phyloP scores from a whole-genome alignment of 495 filamentous ascomycete species.

The Trichoderma gamsii region DNA sequence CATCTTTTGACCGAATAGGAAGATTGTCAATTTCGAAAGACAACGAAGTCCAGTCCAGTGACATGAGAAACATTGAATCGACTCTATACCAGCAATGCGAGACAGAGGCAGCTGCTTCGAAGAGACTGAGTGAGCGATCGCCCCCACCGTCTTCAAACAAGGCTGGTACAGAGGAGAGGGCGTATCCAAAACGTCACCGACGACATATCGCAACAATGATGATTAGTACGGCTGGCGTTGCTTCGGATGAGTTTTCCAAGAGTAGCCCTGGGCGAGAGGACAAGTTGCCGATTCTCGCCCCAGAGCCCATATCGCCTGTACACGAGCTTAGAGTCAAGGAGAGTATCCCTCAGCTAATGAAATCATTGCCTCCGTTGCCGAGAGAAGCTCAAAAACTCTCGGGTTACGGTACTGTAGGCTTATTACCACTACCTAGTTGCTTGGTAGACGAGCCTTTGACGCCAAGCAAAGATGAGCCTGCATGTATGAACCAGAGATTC shows the following conservation, averaged over 20 bases:
- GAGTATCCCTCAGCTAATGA: slow-evolving; percentile 47
- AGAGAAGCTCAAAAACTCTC: slow-evolving; percentile 15
- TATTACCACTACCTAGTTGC: neutral
- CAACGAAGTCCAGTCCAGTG: neutral
- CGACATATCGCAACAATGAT: neutral
- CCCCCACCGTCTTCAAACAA: neutral
- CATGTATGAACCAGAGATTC: neutral
- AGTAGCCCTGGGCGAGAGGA: neutral
- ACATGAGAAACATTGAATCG: neutral
- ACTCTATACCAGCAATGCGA: neutral
- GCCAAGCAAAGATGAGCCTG: neutral
- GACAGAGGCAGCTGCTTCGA: neutral
- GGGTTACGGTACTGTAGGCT: neutral
- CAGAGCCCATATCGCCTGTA: slow-evolving; percentile 42
- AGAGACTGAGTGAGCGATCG: neutral
- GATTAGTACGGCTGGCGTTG: slow-evolving; percentile 6
- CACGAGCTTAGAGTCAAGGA: slow-evolving; percentile 42
- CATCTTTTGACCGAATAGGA: slow-evolving; percentile 18
- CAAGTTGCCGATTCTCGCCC: slow-evolving; percentile 32
- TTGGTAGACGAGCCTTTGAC: neutral
- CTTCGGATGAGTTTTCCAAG: neutral
- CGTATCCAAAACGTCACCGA: neutral
- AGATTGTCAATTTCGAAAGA: slow-evolving; percentile 7
- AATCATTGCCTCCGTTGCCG: slow-evolving; percentile 41
- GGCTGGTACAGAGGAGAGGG: neutral